Conservation (phyloP, 306 rosid genomes). For the Medicago ruthenica region DNA sequence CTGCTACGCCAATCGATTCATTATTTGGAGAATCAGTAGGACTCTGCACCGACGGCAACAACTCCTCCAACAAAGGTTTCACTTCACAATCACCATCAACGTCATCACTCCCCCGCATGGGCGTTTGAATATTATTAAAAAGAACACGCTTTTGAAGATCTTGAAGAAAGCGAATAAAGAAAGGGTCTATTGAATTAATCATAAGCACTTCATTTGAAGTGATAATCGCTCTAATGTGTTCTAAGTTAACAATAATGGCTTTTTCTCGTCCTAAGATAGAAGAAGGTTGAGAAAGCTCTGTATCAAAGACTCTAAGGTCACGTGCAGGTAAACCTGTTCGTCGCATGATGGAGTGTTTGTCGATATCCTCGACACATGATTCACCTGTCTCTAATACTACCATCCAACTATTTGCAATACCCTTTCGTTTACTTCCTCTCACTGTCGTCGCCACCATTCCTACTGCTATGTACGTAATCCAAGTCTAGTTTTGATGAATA, state of each 20-base stretch:
- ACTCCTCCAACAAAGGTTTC: background rate
- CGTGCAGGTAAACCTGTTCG: constrained; percentile 83
- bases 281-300: constrained; percentile 69
- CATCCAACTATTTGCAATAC: constrained; percentile 39
- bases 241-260: constrained; percentile 77
- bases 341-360: constrained; percentile 68
- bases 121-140: background rate
- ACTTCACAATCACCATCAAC: background rate
- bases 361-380: constrained; percentile 47
- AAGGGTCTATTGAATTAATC: constrained; percentile 60
- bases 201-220: constrained; percentile 64
- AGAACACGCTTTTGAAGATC: constrained; percentile 63
- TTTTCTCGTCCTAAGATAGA: constrained; percentile 73
- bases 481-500: no score
- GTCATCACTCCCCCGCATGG: constrained; percentile 24
- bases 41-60: background rate
- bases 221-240: constrained; percentile 75
- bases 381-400: constrained; percentile 43
- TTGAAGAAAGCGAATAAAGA: constrained; percentile 60
- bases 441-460: no score
- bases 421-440: constrained; percentile 28
- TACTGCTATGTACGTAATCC: no score
- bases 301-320: constrained; percentile 76
- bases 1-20: background rate
- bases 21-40: background rate